Percentiles rank a stretch among this genome's conserved stretches.
Evolutionary conservation across 1,139 yeast genomes (phyloP).

Genomic region (Pneumocystis canis): DNA sequence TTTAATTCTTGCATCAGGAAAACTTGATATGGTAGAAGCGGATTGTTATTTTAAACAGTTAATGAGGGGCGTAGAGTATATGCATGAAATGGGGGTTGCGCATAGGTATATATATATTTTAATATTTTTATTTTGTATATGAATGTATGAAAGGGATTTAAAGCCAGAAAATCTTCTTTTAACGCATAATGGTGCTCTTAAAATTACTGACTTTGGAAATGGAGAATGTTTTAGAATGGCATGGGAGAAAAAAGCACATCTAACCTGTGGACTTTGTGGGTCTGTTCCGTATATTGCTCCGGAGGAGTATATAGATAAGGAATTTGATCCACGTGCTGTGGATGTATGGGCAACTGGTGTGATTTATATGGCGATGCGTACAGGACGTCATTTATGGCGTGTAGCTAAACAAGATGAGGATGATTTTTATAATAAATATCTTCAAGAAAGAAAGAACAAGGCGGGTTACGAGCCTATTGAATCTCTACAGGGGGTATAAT

Average conservation of each 20-base stretch:
- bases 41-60: conserved; percentile 92
- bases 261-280: conserved; percentile 77
- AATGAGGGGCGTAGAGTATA: conserved; percentile 77
- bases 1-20: conserved; percentile 63
- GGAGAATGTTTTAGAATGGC: conserved; percentile 95
- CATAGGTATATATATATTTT: conserved; percentile 28
- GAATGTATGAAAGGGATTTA: conserved; percentile 41
- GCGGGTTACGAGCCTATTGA: conserved; percentile 89
- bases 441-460: conserved; percentile 60
- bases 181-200: conserved; percentile 64
- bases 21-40: conserved; percentile 72
- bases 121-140: background rate
- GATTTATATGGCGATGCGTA: conserved; percentile 95
- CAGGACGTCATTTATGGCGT: conserved; percentile 89
- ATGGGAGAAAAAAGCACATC: conserved; percentile 79
- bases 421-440: conserved; percentile 60
- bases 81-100: conserved; percentile 95
- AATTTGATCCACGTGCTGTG: conserved; percentile 80
- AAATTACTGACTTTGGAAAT: conserved; percentile 90
- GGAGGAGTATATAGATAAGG: conserved; percentile 62
- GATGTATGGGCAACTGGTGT: conserved; percentile 97
- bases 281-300: conserved; percentile 94
- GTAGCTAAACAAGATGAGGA: conserved; percentile 60
- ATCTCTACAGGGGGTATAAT: conserved; percentile 39
- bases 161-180: conserved; percentile 84